Percentiles rank a stretch among this genome's conserved stretches.
These are phyloP conservation scores for Calonectria pseudoturangicola DNA, from an alignment of 2,329 filamentous ascomycete genomes.

Conservation along the genomic window DNA sequence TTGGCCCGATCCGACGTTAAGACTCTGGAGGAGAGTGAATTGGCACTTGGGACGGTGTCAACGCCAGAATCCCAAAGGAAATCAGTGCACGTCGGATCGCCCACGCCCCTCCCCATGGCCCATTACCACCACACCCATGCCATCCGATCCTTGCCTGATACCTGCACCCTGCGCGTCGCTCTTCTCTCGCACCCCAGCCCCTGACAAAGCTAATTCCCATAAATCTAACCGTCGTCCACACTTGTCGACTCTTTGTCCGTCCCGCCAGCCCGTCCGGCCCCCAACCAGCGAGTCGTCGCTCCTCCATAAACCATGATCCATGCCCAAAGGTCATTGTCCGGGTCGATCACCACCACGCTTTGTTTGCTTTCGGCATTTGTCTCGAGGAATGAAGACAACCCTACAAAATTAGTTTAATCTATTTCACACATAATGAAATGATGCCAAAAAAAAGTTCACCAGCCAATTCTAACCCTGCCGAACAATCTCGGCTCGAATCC, in stretches of 20 bases:
- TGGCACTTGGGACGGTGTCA: constrained; percentile 5
- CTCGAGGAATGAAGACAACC: constrained; percentile 16
- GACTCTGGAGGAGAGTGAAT: constrained; percentile 32
- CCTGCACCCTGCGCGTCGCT: constrained; percentile 1
- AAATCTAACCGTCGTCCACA: constrained; percentile 31
- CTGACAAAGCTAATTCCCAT: constrained; percentile 27
- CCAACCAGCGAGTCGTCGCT: constrained; percentile 28
- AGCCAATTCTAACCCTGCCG: neutral
- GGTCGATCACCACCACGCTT: constrained; percentile 21
- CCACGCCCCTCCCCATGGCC: constrained; percentile 4
- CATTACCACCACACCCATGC: neutral
- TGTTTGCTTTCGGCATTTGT: constrained; percentile 19
- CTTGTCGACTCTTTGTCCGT: constrained; percentile 18
- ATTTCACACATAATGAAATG: constrained; percentile 1
- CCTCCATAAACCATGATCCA: constrained; percentile 32
- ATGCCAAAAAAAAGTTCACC: constrained; percentile 17
- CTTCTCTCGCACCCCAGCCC: constrained; percentile 21
- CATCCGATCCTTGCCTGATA: neutral
- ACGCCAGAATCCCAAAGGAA: constrained; percentile 26
- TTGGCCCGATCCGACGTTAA: constrained; percentile 49
- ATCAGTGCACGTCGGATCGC: constrained; percentile 13
- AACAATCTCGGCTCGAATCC: constrained; percentile 26
- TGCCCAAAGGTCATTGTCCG: constrained; percentile 21
- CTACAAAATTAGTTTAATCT: constrained; percentile 26
- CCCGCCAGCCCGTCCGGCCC: constrained; percentile 24